A percentile compares a stretch with the other conserved stretches of the same genome.
Conservation (phyloP, 805 yeast species). For the Metschnikowia koreensis region DNA sequence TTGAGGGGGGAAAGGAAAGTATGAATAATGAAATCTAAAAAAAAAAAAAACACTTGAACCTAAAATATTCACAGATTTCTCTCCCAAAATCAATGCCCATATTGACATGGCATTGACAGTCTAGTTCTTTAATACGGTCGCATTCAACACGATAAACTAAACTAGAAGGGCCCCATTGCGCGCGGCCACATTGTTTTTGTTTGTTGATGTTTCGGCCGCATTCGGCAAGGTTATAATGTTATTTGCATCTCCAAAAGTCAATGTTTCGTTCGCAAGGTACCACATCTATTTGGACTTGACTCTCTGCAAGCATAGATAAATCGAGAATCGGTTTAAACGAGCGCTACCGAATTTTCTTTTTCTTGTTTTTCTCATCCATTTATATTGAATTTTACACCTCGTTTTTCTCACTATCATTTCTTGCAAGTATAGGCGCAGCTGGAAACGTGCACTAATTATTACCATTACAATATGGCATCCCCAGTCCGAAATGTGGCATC, state of each 20-base stretch:
- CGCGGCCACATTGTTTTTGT: background rate
- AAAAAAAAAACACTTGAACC: too few relatives aligned
- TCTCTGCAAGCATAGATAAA: background rate
- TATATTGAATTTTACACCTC: background rate
- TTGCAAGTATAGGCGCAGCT: too few relatives aligned
- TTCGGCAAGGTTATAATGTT: slow-evolving; percentile 1
- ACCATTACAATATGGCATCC: slow-evolving; percentile 16
- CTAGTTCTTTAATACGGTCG: too few relatives aligned
- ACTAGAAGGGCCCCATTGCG: background rate
- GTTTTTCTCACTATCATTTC: background rate
- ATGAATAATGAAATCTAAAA: too few relatives aligned
- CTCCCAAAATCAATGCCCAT: too few relatives aligned
- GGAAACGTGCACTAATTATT: too few relatives aligned
- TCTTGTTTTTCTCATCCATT: background rate
- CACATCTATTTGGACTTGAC: background rate
- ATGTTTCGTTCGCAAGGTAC: background rate
- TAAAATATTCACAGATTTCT: too few relatives aligned
- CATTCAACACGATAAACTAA: too few relatives aligned
- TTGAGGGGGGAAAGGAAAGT: too few relatives aligned
- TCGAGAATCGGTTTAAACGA: background rate
- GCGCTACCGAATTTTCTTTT: too few relatives aligned
- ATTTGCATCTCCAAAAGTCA: background rate
- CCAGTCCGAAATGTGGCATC: slow-evolving; percentile 31
- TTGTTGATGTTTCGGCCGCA: slow-evolving; percentile 7
- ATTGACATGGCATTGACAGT: too few relatives aligned